Percentiles rank a stretch among this genome's conserved stretches.
Evolutionary conservation across 257 asterid genomes (phyloP).

Genomic region (Solanum tarijense): DNA sequence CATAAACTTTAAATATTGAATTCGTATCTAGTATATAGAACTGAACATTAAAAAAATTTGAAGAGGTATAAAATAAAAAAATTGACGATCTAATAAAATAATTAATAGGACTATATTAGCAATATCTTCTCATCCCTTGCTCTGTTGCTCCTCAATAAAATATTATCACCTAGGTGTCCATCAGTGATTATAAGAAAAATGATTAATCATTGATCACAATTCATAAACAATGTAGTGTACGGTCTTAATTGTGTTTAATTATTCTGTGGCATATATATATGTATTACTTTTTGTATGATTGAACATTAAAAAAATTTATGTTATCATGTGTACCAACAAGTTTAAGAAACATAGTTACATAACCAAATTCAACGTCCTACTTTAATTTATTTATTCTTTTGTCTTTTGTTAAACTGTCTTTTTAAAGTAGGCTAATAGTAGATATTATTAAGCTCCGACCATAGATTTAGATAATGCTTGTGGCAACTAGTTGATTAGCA

Average conservation of each 20-base stretch:
- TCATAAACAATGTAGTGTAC: background rate
- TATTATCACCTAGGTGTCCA: background rate
- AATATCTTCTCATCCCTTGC: background rate
- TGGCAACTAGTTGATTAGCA: background rate
- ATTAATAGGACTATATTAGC: background rate
- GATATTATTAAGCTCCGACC: background rate
- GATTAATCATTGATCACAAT: background rate
- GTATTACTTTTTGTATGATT: no score
- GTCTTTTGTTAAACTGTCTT: background rate
- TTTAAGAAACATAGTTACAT: background rate
- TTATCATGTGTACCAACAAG: background rate
- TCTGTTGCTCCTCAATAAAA: background rate
- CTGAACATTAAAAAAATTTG: background rate
- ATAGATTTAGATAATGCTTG: background rate
- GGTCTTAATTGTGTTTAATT: background rate
- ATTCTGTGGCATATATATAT: background rate
- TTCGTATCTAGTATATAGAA: fast-evolving
- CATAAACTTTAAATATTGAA: background rate
- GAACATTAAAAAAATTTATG: background rate
- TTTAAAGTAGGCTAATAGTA: background rate
- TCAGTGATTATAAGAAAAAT: background rate
- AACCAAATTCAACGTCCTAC: background rate
- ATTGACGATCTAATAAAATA: background rate
- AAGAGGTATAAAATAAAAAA: background rate
- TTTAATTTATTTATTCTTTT: background rate